Base-by-base conservation (phyloP, 371 early-diverging fungal genomes). In the Apophysomyces variabilis region DNA sequence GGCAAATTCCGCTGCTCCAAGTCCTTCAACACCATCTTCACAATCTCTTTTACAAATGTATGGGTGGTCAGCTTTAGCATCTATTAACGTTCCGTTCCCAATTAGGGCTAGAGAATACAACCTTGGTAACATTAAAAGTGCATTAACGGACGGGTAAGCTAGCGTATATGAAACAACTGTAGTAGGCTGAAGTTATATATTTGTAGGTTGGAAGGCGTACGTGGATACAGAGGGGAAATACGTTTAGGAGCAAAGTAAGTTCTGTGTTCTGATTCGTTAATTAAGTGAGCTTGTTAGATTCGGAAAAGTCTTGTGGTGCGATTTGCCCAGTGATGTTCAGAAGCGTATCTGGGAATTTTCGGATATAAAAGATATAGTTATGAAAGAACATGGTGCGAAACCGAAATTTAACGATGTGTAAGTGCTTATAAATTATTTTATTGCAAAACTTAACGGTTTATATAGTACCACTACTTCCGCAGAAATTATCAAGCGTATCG, bases 271-370 rank as follows among this genome's bases (percentile, higher is more conserved):
- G 39, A 32, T 18, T 37, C 14, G 41, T 18, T 50, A 56, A 38
- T 36, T 38, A 21, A 21, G 7, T n/a, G 3, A 18, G 8, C 21
- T 63, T 21, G 4, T 18, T 59, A 84, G 85, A 57, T 65, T 82
- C 13, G 85, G 85, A 7, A 83, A 83, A 47, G 73, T 80, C 0
- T n/a, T 82, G 1, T 83, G 82, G 79, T 58, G 47, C 0, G 66
- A 80, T 13, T 32, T 76, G 6, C 32, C 64, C 5, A 41, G 57
- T 0, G 73, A 68, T 7, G 54, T 75, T 7, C 62, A 58, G n/a
- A 38, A 45, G 8, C 64, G 65, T 3, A 65, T 79, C 6, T 85
- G 85, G 85, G 68, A 74, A 14, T 76, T 67, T 37, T 45, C 66
- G 6, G 78, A 82, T 37, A 71, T 85, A 13, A 76, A 76, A 21